Evolutionary conservation across 768 basidiomycete genomes (phyloP).

Genomic region (Coprinopsis marcescibilis): DNA sequence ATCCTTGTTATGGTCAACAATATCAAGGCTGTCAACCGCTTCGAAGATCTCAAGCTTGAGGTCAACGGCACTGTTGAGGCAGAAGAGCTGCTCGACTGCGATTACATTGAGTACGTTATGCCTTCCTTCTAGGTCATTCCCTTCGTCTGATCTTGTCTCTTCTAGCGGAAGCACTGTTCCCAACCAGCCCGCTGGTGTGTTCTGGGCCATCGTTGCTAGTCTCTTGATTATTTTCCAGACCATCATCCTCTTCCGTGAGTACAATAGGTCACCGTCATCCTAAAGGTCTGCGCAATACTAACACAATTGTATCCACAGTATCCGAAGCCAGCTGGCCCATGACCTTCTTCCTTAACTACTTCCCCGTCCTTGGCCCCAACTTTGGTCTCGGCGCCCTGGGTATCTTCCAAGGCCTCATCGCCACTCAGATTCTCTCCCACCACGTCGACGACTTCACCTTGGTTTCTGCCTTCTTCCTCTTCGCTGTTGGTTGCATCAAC

Average conservation of each 20-base stretch:
- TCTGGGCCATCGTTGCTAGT: slow-evolving; percentile 85
- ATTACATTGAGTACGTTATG: slow-evolving; percentile 68
- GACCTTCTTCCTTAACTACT: slow-evolving; percentile 77
- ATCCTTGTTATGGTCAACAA: slow-evolving; percentile 72
- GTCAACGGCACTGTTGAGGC: slow-evolving; percentile 30
- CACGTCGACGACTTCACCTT: slow-evolving; percentile 85
- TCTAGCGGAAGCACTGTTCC: slow-evolving; percentile 77
- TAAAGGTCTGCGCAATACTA: neutral
- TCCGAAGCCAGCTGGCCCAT: slow-evolving; percentile 78
- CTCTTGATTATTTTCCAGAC: slow-evolving; percentile 82
- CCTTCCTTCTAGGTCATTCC: neutral
- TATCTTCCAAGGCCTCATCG: slow-evolving; percentile 73
- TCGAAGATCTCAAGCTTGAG: slow-evolving; percentile 35
- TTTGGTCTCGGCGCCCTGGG: slow-evolving; percentile 89
- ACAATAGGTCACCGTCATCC: neutral
- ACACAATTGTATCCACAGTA: slow-evolving; percentile 26
- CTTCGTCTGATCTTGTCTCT: neutral
- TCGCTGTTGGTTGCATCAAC: slow-evolving; percentile 87
- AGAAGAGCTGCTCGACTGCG: slow-evolving; percentile 48
- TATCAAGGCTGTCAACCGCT: slow-evolving; percentile 67
- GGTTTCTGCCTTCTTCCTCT: slow-evolving; percentile 88
- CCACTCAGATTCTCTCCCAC: slow-evolving; percentile 68
- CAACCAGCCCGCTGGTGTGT: slow-evolving; percentile 86
- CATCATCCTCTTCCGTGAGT: slow-evolving; percentile 62
- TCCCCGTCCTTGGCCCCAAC: slow-evolving; percentile 81